Evolutionary conservation across 257 asterid species (phyloP).

Genomic region (Capsicum rhomboideum): DNA sequence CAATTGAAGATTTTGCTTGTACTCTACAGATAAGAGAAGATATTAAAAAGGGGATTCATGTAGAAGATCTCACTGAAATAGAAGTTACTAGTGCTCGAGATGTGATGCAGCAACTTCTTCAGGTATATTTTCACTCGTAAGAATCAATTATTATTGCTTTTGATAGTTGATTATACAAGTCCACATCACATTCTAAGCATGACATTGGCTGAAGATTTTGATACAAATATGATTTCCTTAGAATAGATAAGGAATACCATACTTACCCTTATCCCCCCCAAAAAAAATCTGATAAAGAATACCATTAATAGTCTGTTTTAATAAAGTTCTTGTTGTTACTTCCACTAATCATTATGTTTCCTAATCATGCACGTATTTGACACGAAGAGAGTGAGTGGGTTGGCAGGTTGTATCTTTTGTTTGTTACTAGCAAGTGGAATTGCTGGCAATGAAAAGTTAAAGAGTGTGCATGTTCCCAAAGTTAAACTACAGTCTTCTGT

Average conservation of each 20-base stretch:
- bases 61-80: slow-evolving; percentile 81
- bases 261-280: too few species aligned
- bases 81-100: slow-evolving; percentile 94
- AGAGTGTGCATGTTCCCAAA: neutral
- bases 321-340: neutral
- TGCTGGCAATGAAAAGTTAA: neutral
- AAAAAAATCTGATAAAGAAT: neutral
- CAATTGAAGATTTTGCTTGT: slow-evolving; percentile 4
- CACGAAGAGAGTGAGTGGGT: neutral
- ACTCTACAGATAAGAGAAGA: slow-evolving; percentile 81
- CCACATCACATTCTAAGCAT: neutral
- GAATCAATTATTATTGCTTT: neutral
- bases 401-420: neutral
- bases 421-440: neutral
- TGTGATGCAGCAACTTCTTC: slow-evolving; percentile 87
- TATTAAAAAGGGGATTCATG: slow-evolving; percentile 84
- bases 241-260: too few species aligned
- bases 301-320: neutral
- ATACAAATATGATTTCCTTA: neutral
- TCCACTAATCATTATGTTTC: neutral
- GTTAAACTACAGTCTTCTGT: neutral
- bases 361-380: neutral
- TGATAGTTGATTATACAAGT: neutral
- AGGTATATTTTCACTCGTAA: slow-evolving; percentile 37
- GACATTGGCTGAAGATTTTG: neutral